These are phyloP conservation scores for Aphanomyces euteiches DNA, from an alignment of 352 stramenopile species.

Conservation along the genomic window DNA sequence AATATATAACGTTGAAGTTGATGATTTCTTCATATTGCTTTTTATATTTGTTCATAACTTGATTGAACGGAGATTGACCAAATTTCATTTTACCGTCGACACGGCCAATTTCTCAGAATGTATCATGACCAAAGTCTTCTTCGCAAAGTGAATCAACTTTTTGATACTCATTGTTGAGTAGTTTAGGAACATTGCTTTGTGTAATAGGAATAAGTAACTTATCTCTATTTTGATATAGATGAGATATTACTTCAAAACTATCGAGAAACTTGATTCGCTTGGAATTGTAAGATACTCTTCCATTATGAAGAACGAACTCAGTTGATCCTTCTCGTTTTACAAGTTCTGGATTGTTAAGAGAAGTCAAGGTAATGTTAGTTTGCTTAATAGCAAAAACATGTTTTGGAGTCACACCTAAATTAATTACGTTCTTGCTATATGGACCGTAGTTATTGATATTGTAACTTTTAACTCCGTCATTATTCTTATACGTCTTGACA, in stretches of 20 bases:
- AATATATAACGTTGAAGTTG: constrained; percentile 30
- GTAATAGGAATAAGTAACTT: constrained; percentile 25
- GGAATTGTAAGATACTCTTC: constrained; percentile 29
- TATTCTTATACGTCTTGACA: constrained; percentile 35
- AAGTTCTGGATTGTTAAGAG: constrained; percentile 35
- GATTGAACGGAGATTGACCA: constrained; percentile 19
- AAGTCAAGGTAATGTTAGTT: constrained; percentile 34
- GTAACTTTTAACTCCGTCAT: constrained; percentile 26
- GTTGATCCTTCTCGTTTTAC: constrained; percentile 29
- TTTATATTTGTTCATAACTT: constrained; percentile 11
- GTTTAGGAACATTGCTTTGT: constrained; percentile 20
- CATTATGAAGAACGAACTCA: constrained; percentile 34
- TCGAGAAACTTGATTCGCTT: constrained; percentile 34
- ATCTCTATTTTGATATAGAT: constrained; percentile 35
- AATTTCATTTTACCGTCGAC: constrained; percentile 1
- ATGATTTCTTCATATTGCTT: constrained; percentile 15
- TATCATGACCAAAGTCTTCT: constrained; percentile 16
- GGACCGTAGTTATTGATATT: background rate
- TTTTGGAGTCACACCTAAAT: constrained; percentile 32
- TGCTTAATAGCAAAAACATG: constrained; percentile 36
- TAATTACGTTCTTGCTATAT: constrained; percentile 25
- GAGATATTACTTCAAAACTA: constrained; percentile 33
- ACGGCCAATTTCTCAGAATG: constrained; percentile 24
- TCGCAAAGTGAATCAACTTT: constrained; percentile 10
- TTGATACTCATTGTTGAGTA: constrained; percentile 33